A percentile compares a stretch with the other conserved stretches of the same genome.
Conservation (phyloP, 176 grass and related monocot species). For the Musa beccarii region DNA sequence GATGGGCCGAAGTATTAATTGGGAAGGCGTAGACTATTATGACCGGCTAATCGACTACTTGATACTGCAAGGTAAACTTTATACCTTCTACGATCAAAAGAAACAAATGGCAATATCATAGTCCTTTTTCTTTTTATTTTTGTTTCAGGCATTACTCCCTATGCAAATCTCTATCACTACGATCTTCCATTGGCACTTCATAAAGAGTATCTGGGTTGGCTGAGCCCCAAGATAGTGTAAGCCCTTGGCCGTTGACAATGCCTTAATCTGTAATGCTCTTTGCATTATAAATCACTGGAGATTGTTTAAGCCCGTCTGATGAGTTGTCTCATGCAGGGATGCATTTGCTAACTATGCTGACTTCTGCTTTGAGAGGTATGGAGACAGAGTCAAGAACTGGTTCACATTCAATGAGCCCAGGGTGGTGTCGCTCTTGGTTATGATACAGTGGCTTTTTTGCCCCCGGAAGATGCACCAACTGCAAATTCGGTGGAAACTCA, state of each 20-base stretch:
- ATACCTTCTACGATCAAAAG: too few species aligned
- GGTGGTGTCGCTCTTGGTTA: slow-evolving; percentile 60
- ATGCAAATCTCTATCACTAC: too few species aligned
- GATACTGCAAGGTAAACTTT: slow-evolving; percentile 25
- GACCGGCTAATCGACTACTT: slow-evolving; percentile 47
- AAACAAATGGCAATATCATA: too few species aligned
- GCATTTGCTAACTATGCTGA: too few species aligned
- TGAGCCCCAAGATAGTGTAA: slow-evolving; percentile 42
- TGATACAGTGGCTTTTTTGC: slow-evolving; percentile 20
- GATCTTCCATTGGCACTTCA: too few species aligned
- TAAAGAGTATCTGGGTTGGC: too few species aligned
- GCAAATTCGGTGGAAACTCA: slow-evolving; percentile 35
- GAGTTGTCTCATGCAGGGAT: too few species aligned
- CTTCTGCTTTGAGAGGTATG: too few species aligned
- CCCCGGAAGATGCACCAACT: slow-evolving; percentile 32
- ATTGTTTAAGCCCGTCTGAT: too few species aligned
- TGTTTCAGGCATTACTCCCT: too few species aligned
- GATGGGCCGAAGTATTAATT: slow-evolving; percentile 39
- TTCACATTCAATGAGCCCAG: slow-evolving; percentile 79
- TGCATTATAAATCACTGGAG: too few species aligned
- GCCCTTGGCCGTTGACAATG: background rate
- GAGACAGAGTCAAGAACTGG: slow-evolving; percentile 78
- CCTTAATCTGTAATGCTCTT: too few species aligned
- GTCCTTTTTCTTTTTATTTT: background rate
- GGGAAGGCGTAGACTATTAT: slow-evolving; percentile 49